Evolutionary conservation across 2,329 filamentous ascomycete genomes (phyloP), one percentile per base, ranked within the genome.

Genomic region (Berkeleyomyces basicola): DNA sequence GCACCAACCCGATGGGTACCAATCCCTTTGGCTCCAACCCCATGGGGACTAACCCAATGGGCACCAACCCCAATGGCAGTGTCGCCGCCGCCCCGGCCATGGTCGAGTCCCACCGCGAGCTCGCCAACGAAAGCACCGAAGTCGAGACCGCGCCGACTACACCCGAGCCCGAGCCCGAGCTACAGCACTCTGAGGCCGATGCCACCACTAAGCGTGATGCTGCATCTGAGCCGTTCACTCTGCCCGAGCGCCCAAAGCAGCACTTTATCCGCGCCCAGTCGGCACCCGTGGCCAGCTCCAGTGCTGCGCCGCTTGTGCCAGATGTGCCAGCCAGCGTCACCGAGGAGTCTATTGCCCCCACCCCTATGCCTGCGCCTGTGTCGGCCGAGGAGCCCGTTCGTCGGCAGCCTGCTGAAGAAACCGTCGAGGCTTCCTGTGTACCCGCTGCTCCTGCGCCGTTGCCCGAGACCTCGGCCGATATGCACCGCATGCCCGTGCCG

Each of bases 141-240:
- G 51, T 58, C 11, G 63, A 64, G 42, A 64, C 63, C 9, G 63
- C 63, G n/a, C 63, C 63, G 9, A 64, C 63, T 9, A 64, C 63
- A 6, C 63, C 63, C 10, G 63, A 64, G 14, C 58, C 58, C 14
- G 62, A 64, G 63, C 53, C 46, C 3, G 63, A 64, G n/a, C 31
- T 42, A 33, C n/a, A 43, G 37, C 33, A 37, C 31, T 31, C n/a
- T 14, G 49, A 55, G 7, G 49, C 49, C 7, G 3, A 14, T 11
- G 49, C 49, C 3, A 6, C 49, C 36, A 3, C 49, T 33, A 55
- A 55, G 33, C 49, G 33, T 14, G 49, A 55, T 3, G 36, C 31
- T 7, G 49, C 36, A 3, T 55, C 49, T 14, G 49, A 55, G 5
- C 49, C 49, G 2, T 14, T 37, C 33, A 55, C 31, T 14, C 49